A percentile compares a stretch with the other conserved stretches of the same genome.
These are phyloP conservation scores for Nemophila menziesii DNA, from an alignment of 257 asterid species.

Conservation along the genomic window DNA sequence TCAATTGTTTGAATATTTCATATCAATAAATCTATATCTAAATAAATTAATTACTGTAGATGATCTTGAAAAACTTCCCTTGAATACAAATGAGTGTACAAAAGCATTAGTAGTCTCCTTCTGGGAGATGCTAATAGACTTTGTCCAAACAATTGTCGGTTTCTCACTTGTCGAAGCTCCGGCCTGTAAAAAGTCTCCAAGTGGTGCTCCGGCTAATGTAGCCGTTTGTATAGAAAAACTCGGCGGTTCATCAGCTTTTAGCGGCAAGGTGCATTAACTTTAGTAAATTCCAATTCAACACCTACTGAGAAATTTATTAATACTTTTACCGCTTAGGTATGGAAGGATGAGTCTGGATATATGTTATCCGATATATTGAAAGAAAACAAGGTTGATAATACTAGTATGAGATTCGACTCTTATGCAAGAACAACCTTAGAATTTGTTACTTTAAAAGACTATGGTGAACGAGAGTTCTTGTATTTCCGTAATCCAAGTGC, in stretches of 20 bases:
- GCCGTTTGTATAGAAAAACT: constrained; percentile 71
- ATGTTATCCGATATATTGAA: constrained; percentile 72
- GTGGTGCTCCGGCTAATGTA: constrained; percentile 95
- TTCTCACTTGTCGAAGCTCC: constrained; percentile 95
- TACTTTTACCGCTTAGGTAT: no score
- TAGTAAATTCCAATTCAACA: no score
- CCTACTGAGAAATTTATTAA: no score
- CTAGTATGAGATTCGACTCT: constrained; percentile 72
- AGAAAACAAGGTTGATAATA: constrained; percentile 60
- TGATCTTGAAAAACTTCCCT: constrained; percentile 33
- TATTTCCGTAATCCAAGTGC: constrained; percentile 91
- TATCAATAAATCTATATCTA: no score
- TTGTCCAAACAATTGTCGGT: constrained; percentile 71
- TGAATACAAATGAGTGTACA: constrained; percentile 27
- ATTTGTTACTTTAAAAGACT: constrained; percentile 68
- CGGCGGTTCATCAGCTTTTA: constrained; percentile 86
- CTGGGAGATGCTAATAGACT: constrained; percentile 90
- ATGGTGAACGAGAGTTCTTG: constrained; percentile 94
- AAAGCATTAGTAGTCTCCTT: constrained; percentile 56
- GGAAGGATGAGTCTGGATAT: constrained; percentile 78
- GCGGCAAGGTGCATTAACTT: constrained; percentile 86
- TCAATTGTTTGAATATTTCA: no score
- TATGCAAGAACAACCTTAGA: constrained; percentile 81
- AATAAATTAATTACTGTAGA: constrained; percentile 23
- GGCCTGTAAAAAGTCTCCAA: constrained; percentile 69